A percentile compares a stretch with the other conserved stretches of the same genome.
phyloP scores from a whole-genome alignment of 2,329 filamentous ascomycete species.

The Neophaeococcomyces mojaviensis region DNA sequence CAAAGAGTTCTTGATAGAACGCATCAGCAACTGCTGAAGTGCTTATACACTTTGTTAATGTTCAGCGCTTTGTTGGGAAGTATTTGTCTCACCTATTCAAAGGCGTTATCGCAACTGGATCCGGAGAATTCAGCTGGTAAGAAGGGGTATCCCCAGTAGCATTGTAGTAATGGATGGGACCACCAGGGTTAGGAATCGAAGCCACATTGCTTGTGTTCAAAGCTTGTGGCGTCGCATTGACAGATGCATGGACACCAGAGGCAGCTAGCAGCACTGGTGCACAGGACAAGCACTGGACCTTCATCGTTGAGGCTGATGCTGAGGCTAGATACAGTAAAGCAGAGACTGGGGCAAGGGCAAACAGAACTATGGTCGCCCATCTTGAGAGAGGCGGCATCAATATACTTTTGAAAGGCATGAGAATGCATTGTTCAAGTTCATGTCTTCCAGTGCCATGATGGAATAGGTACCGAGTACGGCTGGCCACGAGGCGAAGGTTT shows the following conservation, averaged over 20 bases:
- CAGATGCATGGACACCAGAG: not conserved
- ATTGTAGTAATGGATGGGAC: slow-evolving; percentile 23
- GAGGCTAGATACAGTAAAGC: no score
- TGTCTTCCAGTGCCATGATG: no score
- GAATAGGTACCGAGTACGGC: no score
- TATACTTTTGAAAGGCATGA: no score
- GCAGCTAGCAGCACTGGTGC: not conserved
- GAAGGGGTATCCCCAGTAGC: slow-evolving; percentile 21
- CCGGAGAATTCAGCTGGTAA: slow-evolving; percentile 19
- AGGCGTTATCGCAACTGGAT: slow-evolving; percentile 20
- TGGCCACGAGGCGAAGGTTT: no score
- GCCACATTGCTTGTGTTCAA: slow-evolving; percentile 23
- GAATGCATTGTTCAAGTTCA: no score
- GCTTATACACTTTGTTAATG: not conserved
- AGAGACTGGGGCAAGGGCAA: no score
- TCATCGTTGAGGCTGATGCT: no score
- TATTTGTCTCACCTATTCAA: slow-evolving; percentile 8
- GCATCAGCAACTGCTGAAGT: slow-evolving; percentile 15
- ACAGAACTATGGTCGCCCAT: no score
- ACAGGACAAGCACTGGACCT: not conserved
- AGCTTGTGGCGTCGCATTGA: slow-evolving; percentile 11
- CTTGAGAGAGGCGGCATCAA: no score
- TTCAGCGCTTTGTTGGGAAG: not conserved
- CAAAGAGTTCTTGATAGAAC: slow-evolving; percentile 17
- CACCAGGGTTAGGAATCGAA: slow-evolving; percentile 16